phyloP scores from a whole-genome alignment of 306 rosid species.

The Gillenia trifoliata region DNA sequence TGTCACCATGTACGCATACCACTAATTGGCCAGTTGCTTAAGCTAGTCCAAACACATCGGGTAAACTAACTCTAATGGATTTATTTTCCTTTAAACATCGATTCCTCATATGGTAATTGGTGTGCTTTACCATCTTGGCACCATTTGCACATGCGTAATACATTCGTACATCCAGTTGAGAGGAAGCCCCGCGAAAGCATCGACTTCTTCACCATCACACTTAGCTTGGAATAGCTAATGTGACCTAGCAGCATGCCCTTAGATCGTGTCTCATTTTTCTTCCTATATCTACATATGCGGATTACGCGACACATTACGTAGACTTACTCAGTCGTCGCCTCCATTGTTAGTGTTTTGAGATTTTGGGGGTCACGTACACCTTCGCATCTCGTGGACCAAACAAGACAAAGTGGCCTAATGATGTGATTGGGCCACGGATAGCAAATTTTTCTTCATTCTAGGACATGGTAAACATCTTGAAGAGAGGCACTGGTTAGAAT shows the following conservation, averaged over 20 bases:
- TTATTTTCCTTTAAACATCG: background rate
- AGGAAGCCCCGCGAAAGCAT: no score
- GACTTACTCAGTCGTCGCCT: background rate
- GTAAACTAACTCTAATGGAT: slow-evolving; percentile 9
- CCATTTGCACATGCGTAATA: background rate
- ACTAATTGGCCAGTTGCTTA: background rate
- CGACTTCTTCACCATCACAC: no score
- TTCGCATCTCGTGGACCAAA: background rate
- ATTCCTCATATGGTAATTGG: background rate
- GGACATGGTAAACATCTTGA: no score
- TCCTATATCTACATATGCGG: background rate
- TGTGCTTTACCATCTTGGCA: slow-evolving; percentile 4
- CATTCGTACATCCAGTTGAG: no score
- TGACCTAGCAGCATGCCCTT: no score
- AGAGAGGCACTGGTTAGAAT: no score
- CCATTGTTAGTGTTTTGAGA: background rate
- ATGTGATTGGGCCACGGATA: no score
- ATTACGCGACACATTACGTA: background rate
- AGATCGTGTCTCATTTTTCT: background rate
- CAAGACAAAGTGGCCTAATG: background rate
- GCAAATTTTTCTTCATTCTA: no score
- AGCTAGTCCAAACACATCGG: background rate
- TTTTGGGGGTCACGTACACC: background rate
- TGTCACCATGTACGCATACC: background rate
- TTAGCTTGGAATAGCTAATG: no score